Conservation (phyloP, 2,329 filamentous ascomycete species). For the Penicillium verrucosum region DNA sequence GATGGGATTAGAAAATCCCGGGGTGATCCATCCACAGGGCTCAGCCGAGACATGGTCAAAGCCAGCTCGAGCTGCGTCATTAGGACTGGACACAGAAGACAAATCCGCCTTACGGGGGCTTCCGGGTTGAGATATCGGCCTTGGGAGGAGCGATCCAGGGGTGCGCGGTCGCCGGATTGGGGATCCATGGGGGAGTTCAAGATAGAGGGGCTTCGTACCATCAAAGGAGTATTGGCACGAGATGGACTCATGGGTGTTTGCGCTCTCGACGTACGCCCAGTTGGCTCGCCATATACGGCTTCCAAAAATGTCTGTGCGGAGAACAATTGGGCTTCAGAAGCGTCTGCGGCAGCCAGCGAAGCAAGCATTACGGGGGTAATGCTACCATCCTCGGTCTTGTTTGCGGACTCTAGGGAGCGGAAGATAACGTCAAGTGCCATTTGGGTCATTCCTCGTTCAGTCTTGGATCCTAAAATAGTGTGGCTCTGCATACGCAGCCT, state of each 20-base stretch:
- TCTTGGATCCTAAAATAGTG: conserved; percentile 85
- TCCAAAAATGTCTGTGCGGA: conserved; percentile 76
- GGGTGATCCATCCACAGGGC: conserved; percentile 11
- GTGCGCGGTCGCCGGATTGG: conserved; percentile 15
- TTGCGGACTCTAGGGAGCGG: conserved; percentile 69
- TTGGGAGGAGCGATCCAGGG: conserved; percentile 17
- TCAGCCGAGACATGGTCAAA: conserved; percentile 7
- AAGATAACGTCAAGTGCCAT: conserved; percentile 88
- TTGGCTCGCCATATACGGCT: conserved; percentile 65
- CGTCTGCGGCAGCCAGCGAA: conserved; percentile 72
- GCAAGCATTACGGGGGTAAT: conserved; percentile 62
- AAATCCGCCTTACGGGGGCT: conserved; percentile 8
- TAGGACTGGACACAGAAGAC: not conserved
- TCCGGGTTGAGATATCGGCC: conserved; percentile 10
- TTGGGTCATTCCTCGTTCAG: conserved; percentile 85
- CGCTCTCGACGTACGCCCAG: conserved; percentile 61
- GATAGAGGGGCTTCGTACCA: conserved; percentile 42
- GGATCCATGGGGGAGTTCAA: conserved; percentile 19
- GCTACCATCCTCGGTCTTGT: conserved; percentile 58
- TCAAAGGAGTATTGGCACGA: conserved; percentile 44
- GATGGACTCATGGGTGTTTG: conserved; percentile 63
- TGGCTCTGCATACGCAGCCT: conserved; percentile 63
- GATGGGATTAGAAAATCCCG: conserved; percentile 18
- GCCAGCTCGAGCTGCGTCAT: conserved; percentile 9
- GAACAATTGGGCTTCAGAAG: conserved; percentile 75